A percentile compares a stretch with the other conserved stretches of the same genome.
Evolutionary conservation across 139 green algal species (phyloP).

Genomic region (Micromonas pusilla): DNA sequence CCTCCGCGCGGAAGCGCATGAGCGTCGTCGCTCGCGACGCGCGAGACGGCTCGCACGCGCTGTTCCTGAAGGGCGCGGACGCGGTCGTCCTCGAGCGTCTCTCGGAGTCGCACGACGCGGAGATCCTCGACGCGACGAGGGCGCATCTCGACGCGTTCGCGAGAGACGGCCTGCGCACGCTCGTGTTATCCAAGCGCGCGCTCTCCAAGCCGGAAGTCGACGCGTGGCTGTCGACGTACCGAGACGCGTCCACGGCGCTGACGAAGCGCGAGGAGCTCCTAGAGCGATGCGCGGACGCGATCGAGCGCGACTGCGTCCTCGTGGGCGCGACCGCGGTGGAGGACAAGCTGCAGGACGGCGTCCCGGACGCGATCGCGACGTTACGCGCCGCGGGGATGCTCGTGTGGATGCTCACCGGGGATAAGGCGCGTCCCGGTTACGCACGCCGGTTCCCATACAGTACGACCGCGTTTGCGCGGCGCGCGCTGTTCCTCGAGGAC

Average conservation of each 20-base stretch:
- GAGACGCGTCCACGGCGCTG: constrained; percentile 36
- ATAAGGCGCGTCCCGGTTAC: too few relatives aligned
- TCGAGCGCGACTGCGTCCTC: constrained; percentile 56
- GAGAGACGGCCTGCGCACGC: constrained; percentile 69
- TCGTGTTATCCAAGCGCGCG: constrained; percentile 49
- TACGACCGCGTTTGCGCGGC: too few relatives aligned
- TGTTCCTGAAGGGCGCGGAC: constrained; percentile 90
- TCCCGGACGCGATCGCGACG: constrained; percentile 80
- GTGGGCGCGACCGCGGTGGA: constrained; percentile 95
- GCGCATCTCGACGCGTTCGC: constrained; percentile 71
- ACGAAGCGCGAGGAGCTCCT: constrained; percentile 55
- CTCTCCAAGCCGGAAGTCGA: constrained; percentile 35
- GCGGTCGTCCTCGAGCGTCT: constrained; percentile 66
- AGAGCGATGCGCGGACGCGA: constrained; percentile 44
- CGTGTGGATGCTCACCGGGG: constrained; percentile 81
- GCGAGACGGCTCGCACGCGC: constrained; percentile 54
- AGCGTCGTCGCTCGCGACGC: constrained; percentile 50
- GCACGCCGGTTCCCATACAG: too few relatives aligned
- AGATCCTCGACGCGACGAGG: constrained; percentile 32
- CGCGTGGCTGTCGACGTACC: constrained; percentile 36
- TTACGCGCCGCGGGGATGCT: constrained; percentile 79
- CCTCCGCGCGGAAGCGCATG: constrained; percentile 57
- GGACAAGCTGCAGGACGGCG: constrained; percentile 94
- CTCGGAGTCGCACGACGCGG: constrained; percentile 25
- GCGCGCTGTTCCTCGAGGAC: too few relatives aligned